Conservation (phyloP, 2,329 filamentous ascomycete genomes). For the Neonectria coccinea region DNA sequence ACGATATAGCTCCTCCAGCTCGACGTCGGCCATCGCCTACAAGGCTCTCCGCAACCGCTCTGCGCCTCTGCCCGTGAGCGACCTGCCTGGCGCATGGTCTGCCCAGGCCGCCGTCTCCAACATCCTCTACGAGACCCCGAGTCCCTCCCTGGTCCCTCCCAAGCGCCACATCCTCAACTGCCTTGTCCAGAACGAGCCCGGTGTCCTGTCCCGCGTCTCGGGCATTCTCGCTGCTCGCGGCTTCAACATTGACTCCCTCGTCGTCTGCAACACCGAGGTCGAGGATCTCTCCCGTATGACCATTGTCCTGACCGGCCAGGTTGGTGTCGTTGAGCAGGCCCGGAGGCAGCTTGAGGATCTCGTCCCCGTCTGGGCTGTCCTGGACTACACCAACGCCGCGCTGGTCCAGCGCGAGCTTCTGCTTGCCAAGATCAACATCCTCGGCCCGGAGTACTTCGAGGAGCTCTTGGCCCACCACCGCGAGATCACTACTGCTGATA, state of each 20-base stretch:
- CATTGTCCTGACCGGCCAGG: constrained; percentile 95
- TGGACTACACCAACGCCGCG: constrained; percentile 93
- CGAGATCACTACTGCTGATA: constrained; percentile 74
- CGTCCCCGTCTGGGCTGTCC: constrained; percentile 96
- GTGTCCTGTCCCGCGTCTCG: constrained; percentile 94
- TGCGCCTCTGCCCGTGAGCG: constrained; percentile 82
- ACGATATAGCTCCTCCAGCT: constrained; percentile 63
- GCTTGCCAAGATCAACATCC: constrained; percentile 94
- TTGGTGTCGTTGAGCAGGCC: constrained; percentile 97
- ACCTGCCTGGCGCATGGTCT: constrained; percentile 82
- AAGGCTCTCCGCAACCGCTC: constrained; percentile 95
- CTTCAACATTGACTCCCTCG: constrained; percentile 99
- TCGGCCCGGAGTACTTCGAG: constrained; percentile 98
- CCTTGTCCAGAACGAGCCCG: constrained; percentile 98
- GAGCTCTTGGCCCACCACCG: constrained; percentile 95
- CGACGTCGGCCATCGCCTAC: constrained; percentile 95
- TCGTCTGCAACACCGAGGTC: constrained; percentile 98
- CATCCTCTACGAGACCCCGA: constrained; percentile 98
- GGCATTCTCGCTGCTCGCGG: constrained; percentile 95
- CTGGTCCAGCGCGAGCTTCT: constrained; percentile 96
- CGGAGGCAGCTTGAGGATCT: constrained; percentile 94
- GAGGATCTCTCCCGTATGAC: constrained; percentile 98
- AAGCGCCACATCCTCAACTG: constrained; percentile 98
- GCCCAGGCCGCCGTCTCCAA: constrained; percentile 96
- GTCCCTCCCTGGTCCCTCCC: constrained; percentile 82